phyloP scores from a whole-genome alignment of 495 filamentous ascomycete genomes.

The Xylona heveae region DNA sequence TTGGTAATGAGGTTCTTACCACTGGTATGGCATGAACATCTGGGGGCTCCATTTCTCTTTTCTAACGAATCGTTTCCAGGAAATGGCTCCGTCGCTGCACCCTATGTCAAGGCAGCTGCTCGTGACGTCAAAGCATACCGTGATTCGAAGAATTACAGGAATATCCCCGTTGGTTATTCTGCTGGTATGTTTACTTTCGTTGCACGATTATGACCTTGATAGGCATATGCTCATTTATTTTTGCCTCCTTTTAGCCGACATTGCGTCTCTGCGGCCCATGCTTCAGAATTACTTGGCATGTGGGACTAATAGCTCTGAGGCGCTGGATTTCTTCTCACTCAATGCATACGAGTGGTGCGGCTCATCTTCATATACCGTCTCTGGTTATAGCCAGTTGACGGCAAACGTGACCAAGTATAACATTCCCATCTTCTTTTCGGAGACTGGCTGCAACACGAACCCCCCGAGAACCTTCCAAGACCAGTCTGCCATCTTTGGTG shows the following conservation, averaged over 20 bases:
- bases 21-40: constrained; percentile 18
- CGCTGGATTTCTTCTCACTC: constrained; percentile 63
- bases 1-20: constrained; percentile 73
- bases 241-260: constrained; percentile 33
- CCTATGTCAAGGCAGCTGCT: constrained; percentile 62
- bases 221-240: background rate
- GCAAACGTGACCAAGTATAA: constrained; percentile 33
- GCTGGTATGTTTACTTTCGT: constrained; percentile 19
- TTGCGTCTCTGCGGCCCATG: constrained; percentile 59
- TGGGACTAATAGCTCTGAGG: constrained; percentile 40
- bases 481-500: constrained; percentile 53
- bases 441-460: constrained; percentile 54
- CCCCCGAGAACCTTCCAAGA: constrained; percentile 53
- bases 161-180: constrained; percentile 73
- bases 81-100: constrained; percentile 43
- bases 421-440: constrained; percentile 71
- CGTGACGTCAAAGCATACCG: constrained; percentile 70
- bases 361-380: constrained; percentile 33
- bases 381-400: constrained; percentile 50
- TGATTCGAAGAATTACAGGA: constrained; percentile 53
- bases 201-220: too few relatives aligned
- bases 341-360: constrained; percentile 87
- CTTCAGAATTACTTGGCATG: constrained; percentile 80
- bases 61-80: constrained; percentile 12
- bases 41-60: background rate